A percentile compares a stretch with the other conserved stretches of the same genome.
Evolutionary conservation across 2,329 filamentous ascomycete species (phyloP).

Genomic region (Pseudopithomyces chartarum): DNA sequence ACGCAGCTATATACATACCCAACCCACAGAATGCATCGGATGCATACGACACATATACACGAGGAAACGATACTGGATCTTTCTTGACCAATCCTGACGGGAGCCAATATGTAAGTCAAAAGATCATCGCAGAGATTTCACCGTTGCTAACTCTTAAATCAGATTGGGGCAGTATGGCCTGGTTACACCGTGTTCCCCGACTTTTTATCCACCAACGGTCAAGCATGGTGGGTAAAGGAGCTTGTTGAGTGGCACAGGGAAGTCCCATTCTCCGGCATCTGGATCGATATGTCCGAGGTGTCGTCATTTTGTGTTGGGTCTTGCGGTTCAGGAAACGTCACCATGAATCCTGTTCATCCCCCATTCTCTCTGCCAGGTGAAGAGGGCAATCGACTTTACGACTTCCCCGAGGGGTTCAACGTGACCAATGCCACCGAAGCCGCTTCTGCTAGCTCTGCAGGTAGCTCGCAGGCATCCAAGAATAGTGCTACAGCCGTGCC

Average conservation of each 20-base stretch:
- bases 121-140: too few species aligned
- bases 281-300: constrained; percentile 68
- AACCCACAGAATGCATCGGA: constrained; percentile 72
- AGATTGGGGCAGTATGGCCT: constrained; percentile 61
- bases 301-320: constrained; percentile 72
- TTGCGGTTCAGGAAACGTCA: constrained; percentile 69
- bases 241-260: constrained; percentile 59
- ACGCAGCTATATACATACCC: constrained; percentile 71
- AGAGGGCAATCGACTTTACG: constrained; percentile 61
- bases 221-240: constrained; percentile 64
- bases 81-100: constrained; percentile 62
- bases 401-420: constrained; percentile 73
- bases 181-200: constrained; percentile 67
- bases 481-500: constrained; percentile 34
- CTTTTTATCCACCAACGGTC: constrained; percentile 63
- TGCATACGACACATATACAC: constrained; percentile 55
- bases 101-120: constrained; percentile 48
- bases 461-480: constrained; percentile 56
- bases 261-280: constrained; percentile 58
- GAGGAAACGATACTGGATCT: constrained; percentile 54
- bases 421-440: constrained; percentile 71
- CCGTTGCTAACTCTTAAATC: neutral
- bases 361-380: constrained; percentile 69
- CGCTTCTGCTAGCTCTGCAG: constrained; percentile 59
- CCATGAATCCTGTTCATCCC: constrained; percentile 71